Base-by-base conservation (phyloP, 1,284 basidiomycete genomes). In the Heliocybe sulcata region DNA sequence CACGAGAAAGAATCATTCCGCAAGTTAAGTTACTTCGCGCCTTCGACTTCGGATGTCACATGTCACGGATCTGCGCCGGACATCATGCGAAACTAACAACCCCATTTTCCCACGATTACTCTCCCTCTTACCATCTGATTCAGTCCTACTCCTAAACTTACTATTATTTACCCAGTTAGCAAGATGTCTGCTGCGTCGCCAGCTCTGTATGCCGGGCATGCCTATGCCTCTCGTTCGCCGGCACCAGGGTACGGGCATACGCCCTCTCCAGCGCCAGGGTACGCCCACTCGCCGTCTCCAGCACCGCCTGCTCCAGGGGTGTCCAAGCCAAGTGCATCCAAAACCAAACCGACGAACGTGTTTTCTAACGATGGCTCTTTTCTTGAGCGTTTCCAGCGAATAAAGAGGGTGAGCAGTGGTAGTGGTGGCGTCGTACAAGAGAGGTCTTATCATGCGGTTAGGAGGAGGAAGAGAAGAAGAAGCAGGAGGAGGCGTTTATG, bases 301-400 rank as follows among this genome's bases (percentile, higher is more conserved):
- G 51, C 22, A n/a, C 51, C 51, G 20, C 33, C 29, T 16, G 12
- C 22, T 11, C 47, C 47, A 6, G 14, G 27, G 6, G 47, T 22
- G 19, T 55, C 62, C 56, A 57, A 65, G 53, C 59, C 67, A 16
- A 54, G 59, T 48, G 57, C 60, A 51, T 56, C 62, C 29, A 60
- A 60, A 22, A 54, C 64, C 26, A 67, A 67, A 57, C 72, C 79
- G 2, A 63, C 69, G 54, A 82, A 82, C 64, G 72, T 82, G 25
- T 82, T 82, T 64, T 74, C 80, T 60, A 76, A 81, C 61, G 81
- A 82, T 59, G 80, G 81, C 23, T 80, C 79, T 26, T 82, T 82
- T 64, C 66, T 82, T 58, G 75, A 81, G 60, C 73, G 80, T n/a
- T 75, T 82, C 61, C 76, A 80, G 67, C 74, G 76, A 38, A 67